Evolutionary conservation across 129 eudicot genomes (phyloP), one percentile per base, ranked within the genome.

Genomic region (Helianthus tuberosus): DNA sequence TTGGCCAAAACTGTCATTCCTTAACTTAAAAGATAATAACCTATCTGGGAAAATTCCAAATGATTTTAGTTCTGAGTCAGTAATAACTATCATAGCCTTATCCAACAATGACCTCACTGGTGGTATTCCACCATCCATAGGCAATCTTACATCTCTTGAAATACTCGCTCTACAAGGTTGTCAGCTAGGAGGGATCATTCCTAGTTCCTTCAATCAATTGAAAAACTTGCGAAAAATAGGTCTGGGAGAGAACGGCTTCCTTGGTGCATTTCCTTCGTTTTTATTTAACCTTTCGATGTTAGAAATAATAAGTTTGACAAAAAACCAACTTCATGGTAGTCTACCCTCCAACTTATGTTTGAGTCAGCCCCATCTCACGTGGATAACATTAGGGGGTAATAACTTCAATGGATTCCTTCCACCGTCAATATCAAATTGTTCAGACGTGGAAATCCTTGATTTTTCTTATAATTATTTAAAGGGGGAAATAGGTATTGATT

Each of bases 361-460:
- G 6, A 72, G 3, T 25, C 78, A 66, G 16, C 86, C 86, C 32
- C 36, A 7, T n/a, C 82, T 82, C 9, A 23, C 3, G 1, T 9
- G 0, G 0, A 43, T 77, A 10, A 39, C 9, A 23, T 10, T 77
- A 1, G 53, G 6, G 2, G 13, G 0, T 12, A 80, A 77, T 55
- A 13, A 55, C 13, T 82, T 82, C 32, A 36, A 62, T 1, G 90
- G 90, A 15, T 1, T 6, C 2, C 67, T 86, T 76, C 90, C 85
- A 0, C 16, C 25, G 11, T 79, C 87, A 4, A 13, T 82, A 15
- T 71, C 86, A 5, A 85, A 85, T 76, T 61, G 52, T 60, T 68
- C 86, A 4, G 44, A 72, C 43, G 35, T 85, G 12, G 36, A 6
- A 38, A 27, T 0, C 3, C 1, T 86, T 25, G 71, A 72, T 14